A percentile compares a stretch with the other conserved stretches of the same genome.
phyloP scores from a whole-genome alignment of 2,329 filamentous ascomycete genomes.

The Neofusicoccum parvum region DNA sequence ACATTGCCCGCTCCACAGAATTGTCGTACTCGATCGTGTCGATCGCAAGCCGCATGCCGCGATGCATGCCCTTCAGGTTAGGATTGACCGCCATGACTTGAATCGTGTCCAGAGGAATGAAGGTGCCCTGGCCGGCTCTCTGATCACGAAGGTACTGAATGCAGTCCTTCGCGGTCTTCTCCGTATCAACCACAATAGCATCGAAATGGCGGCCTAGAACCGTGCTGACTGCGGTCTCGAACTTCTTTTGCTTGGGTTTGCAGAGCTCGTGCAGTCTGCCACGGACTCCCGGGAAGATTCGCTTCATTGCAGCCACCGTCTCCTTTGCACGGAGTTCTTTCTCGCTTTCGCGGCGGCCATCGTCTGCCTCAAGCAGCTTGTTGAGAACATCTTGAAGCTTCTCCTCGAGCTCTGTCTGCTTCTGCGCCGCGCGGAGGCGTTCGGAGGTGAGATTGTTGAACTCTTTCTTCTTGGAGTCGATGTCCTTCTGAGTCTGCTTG shows the following conservation, averaged over 20 bases:
- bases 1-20: slow-evolving; percentile 86
- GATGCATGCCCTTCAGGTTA: slow-evolving; percentile 84
- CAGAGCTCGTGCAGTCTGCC: slow-evolving; percentile 90
- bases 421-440: slow-evolving; percentile 76
- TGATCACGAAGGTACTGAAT: slow-evolving; percentile 94
- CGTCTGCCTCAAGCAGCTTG: slow-evolving; percentile 82
- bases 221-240: slow-evolving; percentile 86
- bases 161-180: slow-evolving; percentile 91
- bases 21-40: slow-evolving; percentile 95
- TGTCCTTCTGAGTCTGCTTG: slow-evolving; percentile 72
- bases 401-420: slow-evolving; percentile 86
- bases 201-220: slow-evolving; percentile 93
- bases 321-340: slow-evolving; percentile 79
- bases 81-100: slow-evolving; percentile 91
- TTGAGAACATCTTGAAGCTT: slow-evolving; percentile 80
- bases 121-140: slow-evolving; percentile 82
- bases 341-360: slow-evolving; percentile 81
- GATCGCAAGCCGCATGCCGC: slow-evolving; percentile 83
- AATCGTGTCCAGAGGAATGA: slow-evolving; percentile 96
- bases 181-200: slow-evolving; percentile 90
- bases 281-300: slow-evolving; percentile 80
- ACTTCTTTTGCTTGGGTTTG: slow-evolving; percentile 97
- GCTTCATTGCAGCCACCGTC: slow-evolving; percentile 81
- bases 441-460: slow-evolving; percentile 85
- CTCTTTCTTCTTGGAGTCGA: slow-evolving; percentile 86